Evolutionary conservation across 805 yeast species (phyloP).

Genomic region (Candida schatavii): DNA sequence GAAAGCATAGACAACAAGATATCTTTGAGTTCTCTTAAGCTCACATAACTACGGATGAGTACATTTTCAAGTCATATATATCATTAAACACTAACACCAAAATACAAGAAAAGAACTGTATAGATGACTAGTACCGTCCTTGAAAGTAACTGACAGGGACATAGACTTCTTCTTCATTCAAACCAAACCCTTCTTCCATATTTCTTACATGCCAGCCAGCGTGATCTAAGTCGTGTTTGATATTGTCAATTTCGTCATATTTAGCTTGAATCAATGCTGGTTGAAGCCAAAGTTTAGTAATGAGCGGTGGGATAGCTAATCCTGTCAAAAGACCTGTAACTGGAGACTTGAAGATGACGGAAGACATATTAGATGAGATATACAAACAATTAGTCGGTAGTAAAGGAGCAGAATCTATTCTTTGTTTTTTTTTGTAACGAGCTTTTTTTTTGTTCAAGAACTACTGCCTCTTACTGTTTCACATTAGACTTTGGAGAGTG

Average conservation of each 20-base stretch:
- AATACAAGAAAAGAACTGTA: background rate
- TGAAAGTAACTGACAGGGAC: constrained; percentile 25
- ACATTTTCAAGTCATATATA: background rate
- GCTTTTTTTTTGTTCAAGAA: too few relatives aligned
- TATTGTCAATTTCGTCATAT: constrained; percentile 27
- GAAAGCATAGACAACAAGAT: background rate
- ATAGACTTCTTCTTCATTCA: constrained; percentile 24
- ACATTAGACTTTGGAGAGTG: too few relatives aligned
- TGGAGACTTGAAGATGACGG: constrained; percentile 8
- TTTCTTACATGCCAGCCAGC: constrained; percentile 35
- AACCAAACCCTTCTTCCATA: constrained; percentile 29
- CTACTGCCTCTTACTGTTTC: too few relatives aligned
- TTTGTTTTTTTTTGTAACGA: too few relatives aligned
- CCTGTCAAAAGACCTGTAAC: constrained; percentile 28
- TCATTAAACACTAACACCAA: background rate
- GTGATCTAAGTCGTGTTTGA: constrained; percentile 29
- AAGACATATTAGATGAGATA: constrained; percentile 7
- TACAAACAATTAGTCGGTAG: too few relatives aligned
- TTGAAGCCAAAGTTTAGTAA: constrained; percentile 23
- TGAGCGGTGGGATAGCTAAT: constrained; percentile 26
- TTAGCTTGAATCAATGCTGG: constrained; percentile 23
- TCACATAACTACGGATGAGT: background rate
- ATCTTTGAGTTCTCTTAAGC: background rate
- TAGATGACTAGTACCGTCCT: constrained; percentile 11
- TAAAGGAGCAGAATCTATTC: too few relatives aligned